phyloP scores from a whole-genome alignment of 2,329 filamentous ascomycete genomes.

The Colletotrichum sp. region DNA sequence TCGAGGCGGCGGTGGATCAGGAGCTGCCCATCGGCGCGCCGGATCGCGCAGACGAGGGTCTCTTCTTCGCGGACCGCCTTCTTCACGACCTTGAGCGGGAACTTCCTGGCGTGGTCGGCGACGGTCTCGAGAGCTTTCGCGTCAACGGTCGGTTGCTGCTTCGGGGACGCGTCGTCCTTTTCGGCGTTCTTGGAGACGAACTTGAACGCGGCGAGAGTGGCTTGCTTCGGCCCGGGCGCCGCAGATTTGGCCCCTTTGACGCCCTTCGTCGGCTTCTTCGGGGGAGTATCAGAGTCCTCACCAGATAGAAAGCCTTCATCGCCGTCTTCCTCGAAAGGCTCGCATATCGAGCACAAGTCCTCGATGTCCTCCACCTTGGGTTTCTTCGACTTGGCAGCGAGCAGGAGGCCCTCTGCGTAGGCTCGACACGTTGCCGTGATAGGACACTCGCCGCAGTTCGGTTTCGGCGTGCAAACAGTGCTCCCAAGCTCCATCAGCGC shows the following conservation, averaged over 20 bases:
- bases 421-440: constrained; percentile 56
- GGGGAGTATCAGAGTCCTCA: not conserved
- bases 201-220: constrained; percentile 38
- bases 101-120: constrained; percentile 51
- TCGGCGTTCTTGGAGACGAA: constrained; percentile 30
- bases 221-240: constrained; percentile 27
- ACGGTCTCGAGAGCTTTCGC: constrained; percentile 33
- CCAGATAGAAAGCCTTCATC: constrained; percentile 24
- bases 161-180: not conserved
- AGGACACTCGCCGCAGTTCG: constrained; percentile 58
- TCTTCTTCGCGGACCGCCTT: constrained; percentile 58
- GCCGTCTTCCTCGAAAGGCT: constrained; percentile 44
- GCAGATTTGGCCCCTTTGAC: not conserved
- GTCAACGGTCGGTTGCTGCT: constrained; percentile 15
- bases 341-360: constrained; percentile 55
- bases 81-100: constrained; percentile 56
- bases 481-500: constrained; percentile 71
- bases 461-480: constrained; percentile 65
- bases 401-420: constrained; percentile 49
- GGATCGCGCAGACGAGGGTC: constrained; percentile 58
- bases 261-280: constrained; percentile 16
- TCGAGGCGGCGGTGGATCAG: constrained; percentile 56
- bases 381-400: constrained; percentile 29
- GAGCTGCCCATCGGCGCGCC: constrained; percentile 46
- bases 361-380: constrained; percentile 48